Conservation (phyloP, 192 early-diverging fungal species). For the Entophlyctis luteolus region DNA sequence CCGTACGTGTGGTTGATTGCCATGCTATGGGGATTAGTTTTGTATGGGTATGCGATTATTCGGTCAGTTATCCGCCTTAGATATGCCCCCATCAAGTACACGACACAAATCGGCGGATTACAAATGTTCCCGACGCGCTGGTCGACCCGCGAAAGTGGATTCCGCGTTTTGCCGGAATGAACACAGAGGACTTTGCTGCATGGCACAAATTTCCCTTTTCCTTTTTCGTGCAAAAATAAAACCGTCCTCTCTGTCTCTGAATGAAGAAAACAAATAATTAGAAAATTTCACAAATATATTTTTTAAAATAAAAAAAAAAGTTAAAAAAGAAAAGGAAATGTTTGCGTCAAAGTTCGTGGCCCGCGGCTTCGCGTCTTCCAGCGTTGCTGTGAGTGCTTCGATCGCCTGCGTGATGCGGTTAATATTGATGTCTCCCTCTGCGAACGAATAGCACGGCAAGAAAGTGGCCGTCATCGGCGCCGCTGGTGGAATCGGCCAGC, state of each 20-base stretch:
- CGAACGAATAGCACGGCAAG: slow-evolving; percentile 25
- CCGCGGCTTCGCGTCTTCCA: slow-evolving; percentile 58
- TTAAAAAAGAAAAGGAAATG: slow-evolving; percentile 25
- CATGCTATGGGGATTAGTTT: slow-evolving; percentile 42
- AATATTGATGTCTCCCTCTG: neutral
- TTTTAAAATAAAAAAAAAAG: neutral
- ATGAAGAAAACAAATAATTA: too few relatives aligned
- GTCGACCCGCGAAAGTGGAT: too few relatives aligned
- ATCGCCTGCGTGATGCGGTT: neutral
- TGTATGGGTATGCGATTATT: neutral
- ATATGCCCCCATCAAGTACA: slow-evolving; percentile 23
- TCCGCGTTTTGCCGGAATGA: too few relatives aligned
- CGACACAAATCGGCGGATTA: slow-evolving; percentile 74
- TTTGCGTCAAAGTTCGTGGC: slow-evolving; percentile 36
- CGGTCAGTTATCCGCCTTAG: neutral
- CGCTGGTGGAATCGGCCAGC: slow-evolving; percentile 69
- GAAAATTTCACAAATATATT: too few relatives aligned
- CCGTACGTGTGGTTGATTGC: slow-evolving; percentile 82
- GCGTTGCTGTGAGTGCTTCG: slow-evolving; percentile 44
- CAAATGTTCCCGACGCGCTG: slow-evolving; percentile 70
- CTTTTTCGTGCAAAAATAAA: too few relatives aligned
- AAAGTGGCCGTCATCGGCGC: slow-evolving; percentile 63
- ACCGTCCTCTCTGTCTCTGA: too few relatives aligned
- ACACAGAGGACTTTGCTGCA: too few relatives aligned
- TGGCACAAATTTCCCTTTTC: too few relatives aligned